phyloP scores from a whole-genome alignment of 345 rosid genomes.

The Eucalyptus cloeziana region DNA sequence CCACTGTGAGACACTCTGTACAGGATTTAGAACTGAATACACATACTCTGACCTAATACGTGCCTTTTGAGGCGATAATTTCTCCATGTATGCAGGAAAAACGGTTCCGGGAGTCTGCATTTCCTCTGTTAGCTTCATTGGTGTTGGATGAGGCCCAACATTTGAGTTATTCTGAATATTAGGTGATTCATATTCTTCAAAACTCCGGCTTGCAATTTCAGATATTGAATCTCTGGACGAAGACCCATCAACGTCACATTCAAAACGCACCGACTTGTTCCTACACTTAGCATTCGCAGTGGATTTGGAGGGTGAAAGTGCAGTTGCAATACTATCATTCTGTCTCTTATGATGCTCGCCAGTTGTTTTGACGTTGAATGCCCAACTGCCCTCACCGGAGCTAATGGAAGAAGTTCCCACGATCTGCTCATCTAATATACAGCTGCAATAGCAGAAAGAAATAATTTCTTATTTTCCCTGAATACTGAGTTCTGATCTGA shows the following conservation, averaged over 20 bases:
- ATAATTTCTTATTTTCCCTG: not conserved
- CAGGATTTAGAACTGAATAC: slow-evolving; percentile 36
- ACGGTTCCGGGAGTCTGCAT: slow-evolving; percentile 98
- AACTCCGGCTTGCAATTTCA: slow-evolving; percentile 14
- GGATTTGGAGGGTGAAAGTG: slow-evolving; percentile 8
- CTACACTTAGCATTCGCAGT: slow-evolving; percentile 16
- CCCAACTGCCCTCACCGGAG: slow-evolving; percentile 23
- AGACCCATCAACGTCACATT: slow-evolving; percentile 28
- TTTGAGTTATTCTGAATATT: slow-evolving; percentile 10
- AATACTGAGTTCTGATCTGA: not conserved
- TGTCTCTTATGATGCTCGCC: not conserved
- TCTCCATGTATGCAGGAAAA: slow-evolving; percentile 46
- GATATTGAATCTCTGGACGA: slow-evolving; percentile 21
- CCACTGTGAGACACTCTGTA: slow-evolving; percentile 29
- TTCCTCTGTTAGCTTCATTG: slow-evolving; percentile 66
- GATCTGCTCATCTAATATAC: slow-evolving; percentile 24
- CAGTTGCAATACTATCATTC: not conserved
- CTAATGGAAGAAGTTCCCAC: slow-evolving; percentile 14
- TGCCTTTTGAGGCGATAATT: slow-evolving; percentile 27
- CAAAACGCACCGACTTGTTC: slow-evolving; percentile 49
- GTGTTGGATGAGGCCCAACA: slow-evolving; percentile 56
- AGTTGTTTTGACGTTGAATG: slow-evolving; percentile 9
- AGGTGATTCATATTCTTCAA: slow-evolving; percentile 16
- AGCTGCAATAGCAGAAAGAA: slow-evolving; percentile 14
- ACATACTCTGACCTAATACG: slow-evolving; percentile 76